Percentiles rank a stretch among this genome's conserved stretches.
These are phyloP conservation scores for Leccinum griseonigrum DNA, from an alignment of 1,284 basidiomycete species.

Conservation along the genomic window DNA sequence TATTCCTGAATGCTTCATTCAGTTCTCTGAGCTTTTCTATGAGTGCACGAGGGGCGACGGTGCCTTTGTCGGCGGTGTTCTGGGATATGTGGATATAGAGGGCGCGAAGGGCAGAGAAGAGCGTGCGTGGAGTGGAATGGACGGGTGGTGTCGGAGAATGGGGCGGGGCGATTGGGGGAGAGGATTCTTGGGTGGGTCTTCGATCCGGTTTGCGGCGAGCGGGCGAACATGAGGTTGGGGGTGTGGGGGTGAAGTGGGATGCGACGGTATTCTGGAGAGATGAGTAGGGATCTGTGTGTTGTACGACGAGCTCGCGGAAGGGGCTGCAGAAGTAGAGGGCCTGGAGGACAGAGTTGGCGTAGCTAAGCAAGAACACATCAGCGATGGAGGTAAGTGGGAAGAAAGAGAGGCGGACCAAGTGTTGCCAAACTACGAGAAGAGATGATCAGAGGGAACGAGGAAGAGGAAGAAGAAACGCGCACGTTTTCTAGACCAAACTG, in stretches of 20 bases:
- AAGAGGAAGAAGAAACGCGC: slow-evolving; percentile 34
- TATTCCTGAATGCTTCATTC: slow-evolving; percentile 84
- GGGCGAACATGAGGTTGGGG: slow-evolving; percentile 30
- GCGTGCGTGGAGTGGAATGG: slow-evolving; percentile 66
- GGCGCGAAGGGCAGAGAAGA: slow-evolving; percentile 88
- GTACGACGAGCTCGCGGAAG: slow-evolving; percentile 73
- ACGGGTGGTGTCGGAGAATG: slow-evolving; percentile 39
- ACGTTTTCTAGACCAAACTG: slow-evolving; percentile 94
- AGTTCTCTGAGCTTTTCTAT: slow-evolving; percentile 88
- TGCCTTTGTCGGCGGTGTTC: slow-evolving; percentile 76
- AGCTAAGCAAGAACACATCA: slow-evolving; percentile 51
- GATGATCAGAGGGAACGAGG: slow-evolving; percentile 3
- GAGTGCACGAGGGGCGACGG: slow-evolving; percentile 83
- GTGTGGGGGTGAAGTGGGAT: slow-evolving; percentile 11
- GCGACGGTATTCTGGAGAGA: slow-evolving; percentile 16
- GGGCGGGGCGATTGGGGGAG: slow-evolving; percentile 18
- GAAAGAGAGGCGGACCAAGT: slow-evolving; percentile 57
- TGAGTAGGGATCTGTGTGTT: slow-evolving; percentile 49
- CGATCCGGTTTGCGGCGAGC: slow-evolving; percentile 49
- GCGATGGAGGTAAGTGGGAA: slow-evolving; percentile 5
- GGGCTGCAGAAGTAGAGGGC: slow-evolving; percentile 89
- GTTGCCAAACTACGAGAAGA: slow-evolving; percentile 67
- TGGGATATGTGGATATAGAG: slow-evolving; percentile 83
- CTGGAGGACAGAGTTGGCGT: slow-evolving; percentile 97
- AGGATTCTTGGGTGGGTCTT: slow-evolving; percentile 38